Evolutionary conservation across 257 asterid species (phyloP).

Genomic region (Rhazya stricta): DNA sequence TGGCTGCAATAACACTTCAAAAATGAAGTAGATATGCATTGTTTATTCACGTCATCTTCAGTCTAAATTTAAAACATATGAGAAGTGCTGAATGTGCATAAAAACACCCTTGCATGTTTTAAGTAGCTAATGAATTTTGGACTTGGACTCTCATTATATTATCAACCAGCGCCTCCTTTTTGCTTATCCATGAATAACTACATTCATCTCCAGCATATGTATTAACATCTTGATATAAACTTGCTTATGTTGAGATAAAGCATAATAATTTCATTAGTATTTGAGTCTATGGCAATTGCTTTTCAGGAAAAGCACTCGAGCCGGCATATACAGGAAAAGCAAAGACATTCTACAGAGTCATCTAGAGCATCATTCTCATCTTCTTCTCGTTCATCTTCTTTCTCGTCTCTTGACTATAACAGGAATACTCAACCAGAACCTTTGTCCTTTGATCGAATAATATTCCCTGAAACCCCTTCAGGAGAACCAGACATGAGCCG

Average conservation of each 20-base stretch:
- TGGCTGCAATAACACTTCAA: background rate
- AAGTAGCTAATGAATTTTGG: background rate
- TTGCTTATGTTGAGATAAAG: background rate
- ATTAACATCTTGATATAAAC: background rate
- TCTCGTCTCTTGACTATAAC: conserved; percentile 77
- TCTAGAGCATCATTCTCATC: conserved; percentile 79
- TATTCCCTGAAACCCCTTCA: conserved; percentile 64
- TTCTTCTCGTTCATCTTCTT: conserved; percentile 82
- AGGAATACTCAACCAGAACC: conserved; percentile 56
- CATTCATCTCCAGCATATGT: background rate
- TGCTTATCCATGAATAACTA: background rate
- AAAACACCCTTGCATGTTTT: background rate
- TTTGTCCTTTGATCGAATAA: conserved; percentile 44
- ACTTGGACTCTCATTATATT: background rate
- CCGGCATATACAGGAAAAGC: conserved; percentile 52
- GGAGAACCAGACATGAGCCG: conserved; percentile 48
- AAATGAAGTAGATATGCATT: background rate
- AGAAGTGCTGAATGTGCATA: background rate
- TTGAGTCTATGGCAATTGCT: background rate
- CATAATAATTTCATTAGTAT: conserved; percentile 4
- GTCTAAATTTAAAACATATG: background rate
- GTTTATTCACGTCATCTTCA: background rate
- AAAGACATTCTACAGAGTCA: conserved; percentile 62
- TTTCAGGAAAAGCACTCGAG: conserved; percentile 52
- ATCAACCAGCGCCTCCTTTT: background rate